Base-by-base conservation (phyloP, 176 grass and related monocot genomes). In the Bonia amplexicaulis region DNA sequence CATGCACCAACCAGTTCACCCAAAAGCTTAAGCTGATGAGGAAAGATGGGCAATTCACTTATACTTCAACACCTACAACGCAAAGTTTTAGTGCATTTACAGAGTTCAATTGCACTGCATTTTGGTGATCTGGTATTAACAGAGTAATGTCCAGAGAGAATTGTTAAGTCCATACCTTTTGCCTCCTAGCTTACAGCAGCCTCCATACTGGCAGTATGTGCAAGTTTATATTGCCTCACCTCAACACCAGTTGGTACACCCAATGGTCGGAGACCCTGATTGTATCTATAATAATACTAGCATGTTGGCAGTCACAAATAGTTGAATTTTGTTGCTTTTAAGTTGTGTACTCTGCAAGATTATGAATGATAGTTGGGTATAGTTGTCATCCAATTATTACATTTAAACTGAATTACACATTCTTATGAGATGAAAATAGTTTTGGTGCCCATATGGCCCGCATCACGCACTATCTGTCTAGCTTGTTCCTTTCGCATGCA, bases 171-270 rank as follows among this genome's bases (percentile, higher is more conserved):
- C 27, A 74, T 22, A 70, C 13, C 23, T 52, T 65, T 70, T 70
- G 20, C 5, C 48, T 64, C 23, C 8, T 27, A 37, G 68, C 53
- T 73, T 82, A 47, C 9, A 61, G 33, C 9, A 61, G 3, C 40
- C 37, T 61, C 33, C 16, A 33, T 52, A 35, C 54, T 83, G 41
- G 40, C 6, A 46, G 69, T 37, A 37, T 48, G 17, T 62, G 7
- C 16, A 83, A 73, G 25, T 22, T 82, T 74, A 51, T 41, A 48
- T 83, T 74, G 27, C 69, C 81, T 84, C 22, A 7, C 48, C 29
- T 17, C 2, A 25, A 39, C 35, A 41, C 82, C 12, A 66, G 44
- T 17, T 55, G 59, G n/a, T 39, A 12, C 45, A 40, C 7, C 12
- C 12, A 31, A 76, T 74, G 55, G 45, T 67, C 13, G 0, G 14